Percentiles rank a stretch among this genome's conserved stretches.
These are phyloP conservation scores for Fraxinus sp. DNA, from an alignment of 305 asterid species.

Conservation along the genomic window DNA sequence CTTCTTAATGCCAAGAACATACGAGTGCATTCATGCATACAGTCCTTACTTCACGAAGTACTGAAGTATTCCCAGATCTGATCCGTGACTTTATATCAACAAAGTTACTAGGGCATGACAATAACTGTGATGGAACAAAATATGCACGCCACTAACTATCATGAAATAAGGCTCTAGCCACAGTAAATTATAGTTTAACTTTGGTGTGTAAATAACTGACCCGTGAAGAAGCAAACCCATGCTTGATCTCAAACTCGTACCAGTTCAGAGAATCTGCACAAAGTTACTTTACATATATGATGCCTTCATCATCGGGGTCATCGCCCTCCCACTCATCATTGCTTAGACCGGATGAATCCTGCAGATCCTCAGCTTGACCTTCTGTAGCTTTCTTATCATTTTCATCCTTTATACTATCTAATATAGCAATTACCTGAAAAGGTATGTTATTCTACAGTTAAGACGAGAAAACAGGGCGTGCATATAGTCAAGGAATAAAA, in stretches of 20 bases:
- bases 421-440: constrained; percentile 80
- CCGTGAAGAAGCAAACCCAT: constrained; percentile 24
- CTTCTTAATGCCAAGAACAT: background rate
- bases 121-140: background rate
- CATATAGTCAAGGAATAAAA: background rate
- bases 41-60: background rate
- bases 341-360: constrained; percentile 40
- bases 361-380: constrained; percentile 26
- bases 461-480: background rate
- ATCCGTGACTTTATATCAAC: background rate
- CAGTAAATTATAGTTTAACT: background rate
- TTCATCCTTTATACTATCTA: constrained; percentile 81
- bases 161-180: background rate
- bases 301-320: constrained; percentile 73
- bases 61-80: background rate
- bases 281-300: constrained; percentile 72
- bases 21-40: background rate
- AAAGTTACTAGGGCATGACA: background rate
- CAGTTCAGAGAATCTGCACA: constrained; percentile 8
- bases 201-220: constrained; percentile 27
- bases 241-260: constrained; percentile 17
- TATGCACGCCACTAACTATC: background rate
- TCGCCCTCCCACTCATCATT: constrained; percentile 63
- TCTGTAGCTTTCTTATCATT: constrained; percentile 35
- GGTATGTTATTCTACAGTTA: background rate